These are phyloP conservation scores for Sclerotinia subarctica DNA, from an alignment of 2,329 filamentous ascomycete species.

Conservation along the genomic window DNA sequence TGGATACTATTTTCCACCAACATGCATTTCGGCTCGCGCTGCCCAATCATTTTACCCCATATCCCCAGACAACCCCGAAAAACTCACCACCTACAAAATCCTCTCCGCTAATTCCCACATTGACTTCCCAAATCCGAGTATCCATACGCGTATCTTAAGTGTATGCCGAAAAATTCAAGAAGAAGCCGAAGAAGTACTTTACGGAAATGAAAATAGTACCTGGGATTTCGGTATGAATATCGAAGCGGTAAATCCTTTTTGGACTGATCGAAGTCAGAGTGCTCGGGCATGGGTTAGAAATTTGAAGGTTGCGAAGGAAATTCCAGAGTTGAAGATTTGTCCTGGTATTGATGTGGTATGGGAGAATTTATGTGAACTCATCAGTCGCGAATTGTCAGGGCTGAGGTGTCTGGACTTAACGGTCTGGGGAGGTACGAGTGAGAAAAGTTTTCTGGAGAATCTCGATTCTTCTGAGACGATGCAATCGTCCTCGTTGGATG, in stretches of 20 bases:
- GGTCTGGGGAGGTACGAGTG: slow-evolving; percentile 27
- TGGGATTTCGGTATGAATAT: slow-evolving; percentile 33
- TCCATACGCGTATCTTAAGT: slow-evolving; percentile 27
- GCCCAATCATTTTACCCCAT: slow-evolving; percentile 31
- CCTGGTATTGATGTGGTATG: slow-evolving; percentile 24
- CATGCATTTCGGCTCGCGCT: slow-evolving; percentile 22
- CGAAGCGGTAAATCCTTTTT: slow-evolving; percentile 30
- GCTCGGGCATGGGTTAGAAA: slow-evolving; percentile 27
- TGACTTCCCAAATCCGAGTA: slow-evolving; percentile 21
- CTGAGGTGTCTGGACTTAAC: slow-evolving; percentile 30
- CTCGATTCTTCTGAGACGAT: neutral
- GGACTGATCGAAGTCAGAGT: slow-evolving; percentile 24
- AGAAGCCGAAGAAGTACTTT: slow-evolving; percentile 32
- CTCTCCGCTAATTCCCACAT: slow-evolving; percentile 28
- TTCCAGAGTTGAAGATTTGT: slow-evolving; percentile 8
- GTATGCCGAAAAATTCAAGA: slow-evolving; percentile 25
- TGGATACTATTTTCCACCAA: slow-evolving; percentile 32
- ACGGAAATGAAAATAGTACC: slow-evolving; percentile 24
- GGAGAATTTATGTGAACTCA: slow-evolving; percentile 24
- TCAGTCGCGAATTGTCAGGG: slow-evolving; percentile 3
- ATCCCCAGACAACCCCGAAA: slow-evolving; percentile 15
- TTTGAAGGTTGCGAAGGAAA: slow-evolving; percentile 30
- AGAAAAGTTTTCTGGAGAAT: neutral
- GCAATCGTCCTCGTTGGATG: neutral
- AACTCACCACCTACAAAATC: slow-evolving; percentile 33